Evolutionary conservation across 2,329 filamentous ascomycete genomes (phyloP).

Genomic region (Davidsoniella virescens): DNA sequence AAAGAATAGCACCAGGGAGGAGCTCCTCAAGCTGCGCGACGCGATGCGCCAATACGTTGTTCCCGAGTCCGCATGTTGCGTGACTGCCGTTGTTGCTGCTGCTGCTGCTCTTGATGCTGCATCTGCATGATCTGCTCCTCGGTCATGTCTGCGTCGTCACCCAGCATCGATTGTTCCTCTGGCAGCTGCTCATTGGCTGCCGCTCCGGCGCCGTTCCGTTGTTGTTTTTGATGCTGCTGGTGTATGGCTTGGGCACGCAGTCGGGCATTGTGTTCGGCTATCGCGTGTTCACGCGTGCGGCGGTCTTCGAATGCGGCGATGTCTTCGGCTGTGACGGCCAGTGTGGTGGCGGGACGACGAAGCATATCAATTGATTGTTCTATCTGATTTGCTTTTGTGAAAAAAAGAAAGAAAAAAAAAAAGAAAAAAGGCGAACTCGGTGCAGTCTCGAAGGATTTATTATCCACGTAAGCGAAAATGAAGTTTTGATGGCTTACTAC

Average conservation of each 20-base stretch:
- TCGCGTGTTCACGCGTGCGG: slow-evolving; percentile 28
- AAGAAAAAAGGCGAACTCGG: too few species aligned
- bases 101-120: slow-evolving; percentile 14
- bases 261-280: slow-evolving; percentile 17
- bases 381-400: background rate
- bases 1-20: too few species aligned
- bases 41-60: slow-evolving; percentile 6
- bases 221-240: slow-evolving; percentile 10
- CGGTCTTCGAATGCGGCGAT: slow-evolving; percentile 54
- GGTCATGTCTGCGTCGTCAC: slow-evolving; percentile 12
- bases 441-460: too few species aligned
- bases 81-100: slow-evolving; percentile 16
- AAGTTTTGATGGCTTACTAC: too few species aligned
- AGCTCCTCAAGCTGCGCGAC: background rate
- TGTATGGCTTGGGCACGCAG: slow-evolving; percentile 14
- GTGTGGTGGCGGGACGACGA: slow-evolving; percentile 49
- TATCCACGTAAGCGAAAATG: too few species aligned
- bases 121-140: slow-evolving; percentile 10
- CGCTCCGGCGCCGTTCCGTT: background rate
- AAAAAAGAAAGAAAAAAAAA: too few species aligned
- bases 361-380: slow-evolving; percentile 39
- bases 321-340: slow-evolving; percentile 53
- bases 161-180: slow-evolving; percentile 4
- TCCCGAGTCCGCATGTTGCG: slow-evolving; percentile 7
- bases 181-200: background rate